Percentiles rank a stretch among this genome's conserved stretches.
phyloP scores from a whole-genome alignment of 2,329 filamentous ascomycete genomes.

The Colletotrichum neosansevieriae region DNA sequence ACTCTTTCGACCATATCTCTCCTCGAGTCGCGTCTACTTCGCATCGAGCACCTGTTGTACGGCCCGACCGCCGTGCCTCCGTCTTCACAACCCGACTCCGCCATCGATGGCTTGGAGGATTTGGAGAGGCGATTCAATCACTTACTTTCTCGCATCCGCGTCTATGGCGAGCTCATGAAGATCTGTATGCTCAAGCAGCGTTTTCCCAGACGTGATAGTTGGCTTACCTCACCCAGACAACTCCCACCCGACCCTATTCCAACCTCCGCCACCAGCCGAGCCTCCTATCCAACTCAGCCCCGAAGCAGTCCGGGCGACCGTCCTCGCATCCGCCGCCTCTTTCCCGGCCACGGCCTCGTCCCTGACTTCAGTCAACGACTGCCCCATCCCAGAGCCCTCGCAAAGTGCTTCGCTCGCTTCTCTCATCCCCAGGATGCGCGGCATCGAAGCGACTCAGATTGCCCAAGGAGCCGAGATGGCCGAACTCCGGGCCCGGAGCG shows the following conservation, averaged over 20 bases:
- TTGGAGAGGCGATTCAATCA: slow-evolving; percentile 66
- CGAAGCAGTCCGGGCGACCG: slow-evolving; percentile 65
- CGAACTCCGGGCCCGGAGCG: slow-evolving; percentile 73
- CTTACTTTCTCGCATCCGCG: slow-evolving; percentile 63
- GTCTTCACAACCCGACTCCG: slow-evolving; percentile 53
- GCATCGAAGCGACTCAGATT: slow-evolving; percentile 69
- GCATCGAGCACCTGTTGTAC: slow-evolving; percentile 70
- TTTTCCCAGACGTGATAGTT: neutral
- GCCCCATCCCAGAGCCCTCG: slow-evolving; percentile 66
- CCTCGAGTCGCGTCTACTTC: slow-evolving; percentile 69
- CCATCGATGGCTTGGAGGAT: slow-evolving; percentile 59
- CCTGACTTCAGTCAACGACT: slow-evolving; percentile 68
- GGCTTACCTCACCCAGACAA: slow-evolving; percentile 56
- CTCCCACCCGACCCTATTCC: slow-evolving; percentile 67
- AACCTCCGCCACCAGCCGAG: slow-evolving; percentile 57
- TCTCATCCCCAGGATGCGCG: slow-evolving; percentile 72
- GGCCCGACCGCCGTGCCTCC: slow-evolving; percentile 55
- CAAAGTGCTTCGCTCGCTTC: slow-evolving; percentile 68
- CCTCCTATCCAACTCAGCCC: slow-evolving; percentile 65
- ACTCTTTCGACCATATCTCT: slow-evolving; percentile 67
- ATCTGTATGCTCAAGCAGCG: slow-evolving; percentile 61
- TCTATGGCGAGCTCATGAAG: slow-evolving; percentile 70
- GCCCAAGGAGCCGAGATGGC: slow-evolving; percentile 73
- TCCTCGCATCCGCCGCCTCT: slow-evolving; percentile 67
- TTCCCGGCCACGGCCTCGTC: slow-evolving; percentile 69